A percentile compares a stretch with the other conserved stretches of the same genome.
Evolutionary conservation across 345 rosid species (phyloP).

Genomic region (Barbarea vulgaris): DNA sequence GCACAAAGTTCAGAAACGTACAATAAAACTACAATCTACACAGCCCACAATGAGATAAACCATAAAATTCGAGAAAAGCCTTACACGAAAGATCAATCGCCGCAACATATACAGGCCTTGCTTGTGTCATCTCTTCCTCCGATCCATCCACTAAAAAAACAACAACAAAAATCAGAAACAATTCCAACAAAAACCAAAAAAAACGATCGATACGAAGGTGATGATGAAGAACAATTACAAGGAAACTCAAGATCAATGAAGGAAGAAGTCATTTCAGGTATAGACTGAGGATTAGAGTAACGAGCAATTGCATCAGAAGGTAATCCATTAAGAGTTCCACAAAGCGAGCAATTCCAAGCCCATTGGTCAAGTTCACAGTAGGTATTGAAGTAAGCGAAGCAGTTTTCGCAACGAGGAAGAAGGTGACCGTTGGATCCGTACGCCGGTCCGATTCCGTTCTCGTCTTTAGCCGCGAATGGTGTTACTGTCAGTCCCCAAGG

Average conservation of each 20-base stretch:
- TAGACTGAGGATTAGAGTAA: slow-evolving; percentile 75
- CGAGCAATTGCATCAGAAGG: slow-evolving; percentile 72
- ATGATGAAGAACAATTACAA: slow-evolving; percentile 46
- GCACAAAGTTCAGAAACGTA: slow-evolving; percentile 8
- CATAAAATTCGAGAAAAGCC: slow-evolving; percentile 29
- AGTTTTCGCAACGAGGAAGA: slow-evolving; percentile 91
- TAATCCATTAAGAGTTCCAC: slow-evolving; percentile 89
- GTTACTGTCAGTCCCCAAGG: slow-evolving; percentile 94
- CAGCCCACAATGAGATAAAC: background rate
- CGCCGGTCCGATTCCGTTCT: slow-evolving; percentile 71
- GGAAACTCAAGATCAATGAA: slow-evolving; percentile 94
- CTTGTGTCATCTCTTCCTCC: slow-evolving; percentile 75
- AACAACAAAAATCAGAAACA: slow-evolving; percentile 7
- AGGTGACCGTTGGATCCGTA: slow-evolving; percentile 83
- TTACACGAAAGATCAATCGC: slow-evolving; percentile 92
- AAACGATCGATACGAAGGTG: background rate
- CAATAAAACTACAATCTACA: slow-evolving; percentile 30
- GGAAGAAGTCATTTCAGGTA: slow-evolving; percentile 86
- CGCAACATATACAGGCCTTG: slow-evolving; percentile 94
- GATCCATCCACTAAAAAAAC: slow-evolving; percentile 62
- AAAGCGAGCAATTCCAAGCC: slow-evolving; percentile 93
- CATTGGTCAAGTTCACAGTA: slow-evolving; percentile 94
- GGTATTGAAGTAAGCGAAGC: slow-evolving; percentile 93
- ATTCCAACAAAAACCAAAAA: background rate
- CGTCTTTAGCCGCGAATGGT: slow-evolving; percentile 86